phyloP scores from a whole-genome alignment of 192 early-diverging fungal species.

The Gonapodya prolifera region DNA sequence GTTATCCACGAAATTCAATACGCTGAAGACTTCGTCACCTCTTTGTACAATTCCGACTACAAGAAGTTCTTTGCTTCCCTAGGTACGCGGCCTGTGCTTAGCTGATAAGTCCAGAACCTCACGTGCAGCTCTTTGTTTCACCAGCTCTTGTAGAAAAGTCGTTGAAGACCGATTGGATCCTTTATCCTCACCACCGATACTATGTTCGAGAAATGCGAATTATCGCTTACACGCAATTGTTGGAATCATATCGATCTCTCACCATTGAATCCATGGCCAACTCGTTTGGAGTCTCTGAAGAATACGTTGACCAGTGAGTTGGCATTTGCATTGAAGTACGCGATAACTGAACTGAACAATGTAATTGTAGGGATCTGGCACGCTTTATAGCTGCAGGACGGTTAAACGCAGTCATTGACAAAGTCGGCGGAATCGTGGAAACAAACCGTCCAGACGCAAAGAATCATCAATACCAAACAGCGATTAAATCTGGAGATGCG shows the following conservation, averaged over 20 bases:
- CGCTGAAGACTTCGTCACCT: conserved; percentile 67
- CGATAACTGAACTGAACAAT: neutral
- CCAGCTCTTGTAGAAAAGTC: conserved; percentile 68
- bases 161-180: conserved; percentile 57
- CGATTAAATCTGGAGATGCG: conserved; percentile 93
- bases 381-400: conserved; percentile 91
- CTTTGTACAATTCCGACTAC: conserved; percentile 86
- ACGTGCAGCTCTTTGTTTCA: neutral
- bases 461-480: conserved; percentile 95
- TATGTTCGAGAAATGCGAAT: conserved; percentile 99
- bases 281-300: conserved; percentile 89
- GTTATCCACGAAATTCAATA: conserved; percentile 82
- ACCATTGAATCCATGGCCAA: conserved; percentile 94
- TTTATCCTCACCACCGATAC: conserved; percentile 79
- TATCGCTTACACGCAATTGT: conserved; percentile 83
- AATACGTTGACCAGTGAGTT: conserved; percentile 81
- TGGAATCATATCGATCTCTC: conserved; percentile 88
- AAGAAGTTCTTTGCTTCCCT: conserved; percentile 83
- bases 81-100: conserved; percentile 24
- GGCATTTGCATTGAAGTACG: neutral
- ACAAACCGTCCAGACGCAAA: conserved; percentile 97
- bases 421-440: conserved; percentile 93
- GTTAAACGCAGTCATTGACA: conserved; percentile 97
- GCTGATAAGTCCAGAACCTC: neutral
- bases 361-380: conserved; percentile 62